phyloP scores from a whole-genome alignment of 2,329 filamentous ascomycete species.

The Aspergillus felis region DNA sequence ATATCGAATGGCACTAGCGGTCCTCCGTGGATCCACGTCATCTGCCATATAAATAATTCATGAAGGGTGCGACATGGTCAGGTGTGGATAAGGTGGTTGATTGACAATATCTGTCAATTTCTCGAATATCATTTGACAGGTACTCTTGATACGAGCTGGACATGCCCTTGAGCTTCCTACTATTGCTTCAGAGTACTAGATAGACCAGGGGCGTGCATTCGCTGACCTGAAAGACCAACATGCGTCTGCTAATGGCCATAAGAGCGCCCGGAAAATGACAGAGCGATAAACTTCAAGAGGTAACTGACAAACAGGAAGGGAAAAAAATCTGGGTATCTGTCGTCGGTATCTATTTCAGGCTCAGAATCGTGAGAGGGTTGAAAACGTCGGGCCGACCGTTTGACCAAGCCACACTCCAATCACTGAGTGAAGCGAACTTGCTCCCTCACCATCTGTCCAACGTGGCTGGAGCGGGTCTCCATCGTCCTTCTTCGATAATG shows the following conservation, averaged over 20 bases:
- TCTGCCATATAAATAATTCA: background rate
- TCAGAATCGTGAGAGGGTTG: background rate
- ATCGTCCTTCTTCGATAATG: conserved; percentile 17
- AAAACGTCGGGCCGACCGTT: background rate
- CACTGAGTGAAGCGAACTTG: background rate
- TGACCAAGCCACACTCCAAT: background rate
- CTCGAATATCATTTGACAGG: background rate
- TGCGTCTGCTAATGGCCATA: background rate
- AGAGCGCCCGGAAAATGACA: background rate
- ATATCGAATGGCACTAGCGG: background rate
- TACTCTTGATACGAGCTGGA: background rate
- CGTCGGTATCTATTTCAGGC: background rate
- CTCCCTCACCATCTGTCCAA: conserved; percentile 11
- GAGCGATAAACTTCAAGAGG: background rate
- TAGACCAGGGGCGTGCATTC: background rate
- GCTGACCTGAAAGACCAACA: too few relatives aligned
- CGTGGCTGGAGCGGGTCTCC: conserved; percentile 4
- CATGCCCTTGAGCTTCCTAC: background rate
- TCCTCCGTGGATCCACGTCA: background rate
- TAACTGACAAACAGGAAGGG: background rate
- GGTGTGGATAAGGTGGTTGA: background rate
- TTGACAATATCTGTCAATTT: background rate
- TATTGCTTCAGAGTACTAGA: background rate
- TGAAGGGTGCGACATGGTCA: background rate
- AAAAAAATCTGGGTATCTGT: background rate